Evolutionary conservation across 1,284 basidiomycete species (phyloP).

Genomic region (Caloboletus firmus): DNA sequence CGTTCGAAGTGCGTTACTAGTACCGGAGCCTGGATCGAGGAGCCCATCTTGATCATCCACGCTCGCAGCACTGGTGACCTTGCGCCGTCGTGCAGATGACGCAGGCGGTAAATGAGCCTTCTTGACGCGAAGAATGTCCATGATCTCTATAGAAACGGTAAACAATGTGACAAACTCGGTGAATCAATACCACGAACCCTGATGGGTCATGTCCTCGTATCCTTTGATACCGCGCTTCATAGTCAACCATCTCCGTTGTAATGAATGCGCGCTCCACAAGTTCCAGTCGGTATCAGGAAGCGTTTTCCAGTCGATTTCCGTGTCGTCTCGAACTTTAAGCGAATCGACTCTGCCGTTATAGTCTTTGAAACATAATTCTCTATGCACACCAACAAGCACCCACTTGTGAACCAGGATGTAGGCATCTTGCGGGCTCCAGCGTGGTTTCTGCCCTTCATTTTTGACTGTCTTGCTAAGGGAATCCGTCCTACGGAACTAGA

Average conservation of each 20-base stretch:
- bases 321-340: constrained; percentile 71
- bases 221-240: constrained; percentile 75
- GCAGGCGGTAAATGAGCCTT: constrained; percentile 56
- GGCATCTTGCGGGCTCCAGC: constrained; percentile 75
- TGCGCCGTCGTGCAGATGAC: constrained; percentile 43
- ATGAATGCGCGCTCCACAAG: constrained; percentile 73
- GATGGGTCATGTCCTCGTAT: constrained; percentile 73
- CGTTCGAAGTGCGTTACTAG: constrained; percentile 7
- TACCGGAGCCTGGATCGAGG: constrained; percentile 29
- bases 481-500: constrained; percentile 58
- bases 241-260: constrained; percentile 75
- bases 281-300: constrained; percentile 75
- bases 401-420: constrained; percentile 81
- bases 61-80: constrained; percentile 54
- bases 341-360: constrained; percentile 58
- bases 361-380: background rate
- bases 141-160: constrained; percentile 54
- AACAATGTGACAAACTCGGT: constrained; percentile 9
- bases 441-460: constrained; percentile 61
- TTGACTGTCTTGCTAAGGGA: constrained; percentile 69
- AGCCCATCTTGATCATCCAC: constrained; percentile 37
- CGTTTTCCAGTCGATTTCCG: constrained; percentile 82
- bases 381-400: constrained; percentile 26
- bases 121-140: constrained; percentile 73
- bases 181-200: constrained; percentile 46